Evolutionary conservation across 164 flowering plant species (phyloP).

Genomic region (Dillenia suffruticosa): DNA sequence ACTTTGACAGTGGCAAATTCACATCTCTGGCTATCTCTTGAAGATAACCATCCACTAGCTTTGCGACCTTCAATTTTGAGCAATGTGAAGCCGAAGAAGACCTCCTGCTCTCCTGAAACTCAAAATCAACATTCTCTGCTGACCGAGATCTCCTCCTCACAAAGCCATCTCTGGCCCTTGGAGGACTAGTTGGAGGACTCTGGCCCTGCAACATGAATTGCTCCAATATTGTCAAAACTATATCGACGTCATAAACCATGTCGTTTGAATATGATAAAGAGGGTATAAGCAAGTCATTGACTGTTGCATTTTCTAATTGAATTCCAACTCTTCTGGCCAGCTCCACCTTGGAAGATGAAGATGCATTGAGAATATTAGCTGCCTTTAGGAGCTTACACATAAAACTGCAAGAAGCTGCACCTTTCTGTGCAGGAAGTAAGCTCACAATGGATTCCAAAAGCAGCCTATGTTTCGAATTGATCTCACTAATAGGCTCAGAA

Average conservation of each 20-base stretch:
- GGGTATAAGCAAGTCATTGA: slow-evolving; percentile 77
- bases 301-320: slow-evolving; percentile 85
- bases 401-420: slow-evolving; percentile 76
- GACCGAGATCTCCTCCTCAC: slow-evolving; percentile 79
- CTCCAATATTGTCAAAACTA: slow-evolving; percentile 69
- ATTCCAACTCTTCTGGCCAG: slow-evolving; percentile 72
- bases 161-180: slow-evolving; percentile 38
- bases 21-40: slow-evolving; percentile 74
- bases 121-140: slow-evolving; percentile 70
- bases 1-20: slow-evolving; percentile 66
- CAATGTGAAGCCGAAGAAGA: slow-evolving; percentile 87
- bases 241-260: slow-evolving; percentile 64
- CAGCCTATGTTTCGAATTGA: slow-evolving; percentile 47
- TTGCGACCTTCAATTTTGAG: slow-evolving; percentile 83
- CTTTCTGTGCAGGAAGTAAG: slow-evolving; percentile 78
- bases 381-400: slow-evolving; percentile 76
- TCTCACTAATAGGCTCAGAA: slow-evolving; percentile 33
- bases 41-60: slow-evolving; percentile 79
- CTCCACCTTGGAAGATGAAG: slow-evolving; percentile 72
- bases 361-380: slow-evolving; percentile 62
- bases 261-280: slow-evolving; percentile 34
- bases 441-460: slow-evolving; percentile 81
- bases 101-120: slow-evolving; percentile 73
- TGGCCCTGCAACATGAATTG: slow-evolving; percentile 79
- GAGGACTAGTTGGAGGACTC: slow-evolving; percentile 86